Evolutionary conservation across 192 early-diverging fungal genomes (phyloP), one percentile per base, ranked within the genome.

Genomic region (Backusella westeae): DNA sequence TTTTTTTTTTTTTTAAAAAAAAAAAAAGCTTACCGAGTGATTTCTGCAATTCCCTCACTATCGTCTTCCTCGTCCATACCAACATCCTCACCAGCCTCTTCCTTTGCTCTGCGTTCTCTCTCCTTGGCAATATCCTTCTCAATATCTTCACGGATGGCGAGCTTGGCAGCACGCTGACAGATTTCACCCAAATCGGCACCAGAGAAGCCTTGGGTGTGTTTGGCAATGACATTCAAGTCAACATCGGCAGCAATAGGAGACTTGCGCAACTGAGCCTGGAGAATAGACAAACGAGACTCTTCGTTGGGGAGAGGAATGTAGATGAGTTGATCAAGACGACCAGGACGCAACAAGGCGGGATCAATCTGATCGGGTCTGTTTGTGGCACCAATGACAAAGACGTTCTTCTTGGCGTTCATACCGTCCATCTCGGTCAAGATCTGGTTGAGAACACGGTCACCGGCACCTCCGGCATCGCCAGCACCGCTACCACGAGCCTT

Each of bases 391-490:
- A 99, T 98, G 59, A 99, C 96, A 44, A 99, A 93, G 46, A 99
- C 93, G 83, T 98, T 98, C 97, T 94, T 98, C 89, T 98, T 98
- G 75, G 96, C 96, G 81, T 97, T 97, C 98, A 99, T 99, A 78
- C 98, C 98, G 78, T 99, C 98, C 96, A 99, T 98, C 85, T 98
- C 98, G 15, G 98, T 98, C 77, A 99, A 87, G 77, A 99, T 96
- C 89, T 98, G 97, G 89, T 98, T 99, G 39, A 99, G 90, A 34
- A 99, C 97, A 86, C 98, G 96, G 81, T 98, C 98, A 66, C 96
- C 95, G 29, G 96, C 94, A 80, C 97, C 98, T 44, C 94, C 94
- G 32, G 88, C 93, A 81, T 97, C 97, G 67, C 97, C 97, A 1
- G 73, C 73, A 21, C 85, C 85, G 0, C 74, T 69, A 59, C 81